phyloP scores from a whole-genome alignment of 1,139 yeast species.

The Debaryomycetaceae sp. region DNA sequence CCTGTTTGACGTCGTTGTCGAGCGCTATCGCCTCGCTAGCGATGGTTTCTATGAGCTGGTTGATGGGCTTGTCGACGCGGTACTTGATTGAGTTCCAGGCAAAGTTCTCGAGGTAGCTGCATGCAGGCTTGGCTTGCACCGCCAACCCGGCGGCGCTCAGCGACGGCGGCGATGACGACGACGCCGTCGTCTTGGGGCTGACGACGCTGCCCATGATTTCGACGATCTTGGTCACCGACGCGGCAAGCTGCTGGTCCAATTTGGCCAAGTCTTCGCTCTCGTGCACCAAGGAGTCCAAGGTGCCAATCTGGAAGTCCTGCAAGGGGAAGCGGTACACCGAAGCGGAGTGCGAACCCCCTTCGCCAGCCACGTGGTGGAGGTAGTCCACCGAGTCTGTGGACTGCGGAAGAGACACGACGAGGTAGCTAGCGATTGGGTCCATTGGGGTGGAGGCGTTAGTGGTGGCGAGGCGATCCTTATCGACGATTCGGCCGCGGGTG shows the following conservation, averaged over 20 bases:
- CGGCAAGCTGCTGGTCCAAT: conserved; percentile 69
- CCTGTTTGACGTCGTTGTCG: conserved; percentile 75
- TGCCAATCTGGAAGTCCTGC: conserved; percentile 93
- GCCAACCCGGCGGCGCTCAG: conserved; percentile 19
- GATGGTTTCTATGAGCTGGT: conserved; percentile 65
- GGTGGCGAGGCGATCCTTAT: not conserved
- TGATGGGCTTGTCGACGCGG: conserved; percentile 78
- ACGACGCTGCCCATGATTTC: conserved; percentile 57
- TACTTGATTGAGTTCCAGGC: conserved; percentile 86
- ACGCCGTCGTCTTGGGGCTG: not conserved
- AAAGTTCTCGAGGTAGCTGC: conserved; percentile 67
- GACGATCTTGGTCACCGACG: conserved; percentile 65
- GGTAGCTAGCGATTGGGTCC: conserved; percentile 36
- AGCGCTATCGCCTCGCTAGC: conserved; percentile 75
- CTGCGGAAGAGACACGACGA: conserved; percentile 50
- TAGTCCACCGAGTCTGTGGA: conserved; percentile 41
- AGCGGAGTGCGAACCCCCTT: conserved; percentile 32
- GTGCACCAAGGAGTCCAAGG: conserved; percentile 84
- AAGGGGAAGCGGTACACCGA: conserved; percentile 48
- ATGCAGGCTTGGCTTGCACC: conserved; percentile 45
- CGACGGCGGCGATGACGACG: conserved; percentile 6
- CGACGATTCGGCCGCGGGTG: conserved; percentile 1
- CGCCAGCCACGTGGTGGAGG: conserved; percentile 41
- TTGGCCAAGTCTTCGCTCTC: conserved; percentile 87
- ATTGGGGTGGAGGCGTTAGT: conserved; percentile 8